Percentiles rank a stretch among this genome's conserved stretches.
Evolutionary conservation across 2,329 filamentous ascomycete genomes (phyloP).

Genomic region (Nemania serpens): DNA sequence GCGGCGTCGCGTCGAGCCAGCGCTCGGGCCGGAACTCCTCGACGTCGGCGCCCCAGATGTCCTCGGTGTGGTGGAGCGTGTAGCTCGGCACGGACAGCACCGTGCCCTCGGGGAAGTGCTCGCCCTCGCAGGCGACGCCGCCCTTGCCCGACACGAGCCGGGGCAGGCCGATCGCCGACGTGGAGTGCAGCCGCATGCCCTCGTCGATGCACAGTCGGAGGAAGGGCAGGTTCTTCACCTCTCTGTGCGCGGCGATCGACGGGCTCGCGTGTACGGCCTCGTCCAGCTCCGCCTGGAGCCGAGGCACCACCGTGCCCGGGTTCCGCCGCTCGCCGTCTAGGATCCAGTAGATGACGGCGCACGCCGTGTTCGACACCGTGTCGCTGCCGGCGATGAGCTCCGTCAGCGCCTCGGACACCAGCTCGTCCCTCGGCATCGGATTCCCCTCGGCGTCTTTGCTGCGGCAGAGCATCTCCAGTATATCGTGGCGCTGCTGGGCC

Average conservation of each 20-base stretch:
- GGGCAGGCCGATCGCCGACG: conserved; percentile 21
- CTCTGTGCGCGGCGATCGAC: conserved; percentile 14
- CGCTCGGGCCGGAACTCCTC: conserved; percentile 23
- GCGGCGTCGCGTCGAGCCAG: conserved; percentile 16
- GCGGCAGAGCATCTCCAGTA: conserved; percentile 21
- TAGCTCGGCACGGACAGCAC: conserved; percentile 24
- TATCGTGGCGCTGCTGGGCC: conserved; percentile 13
- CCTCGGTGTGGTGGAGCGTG: conserved; percentile 19
- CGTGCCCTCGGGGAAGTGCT: conserved; percentile 23
- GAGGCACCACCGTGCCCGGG: conserved; percentile 13
- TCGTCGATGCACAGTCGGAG: conserved; percentile 25
- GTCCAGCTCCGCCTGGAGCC: conserved; percentile 24
- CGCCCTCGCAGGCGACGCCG: conserved; percentile 12
- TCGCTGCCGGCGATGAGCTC: conserved; percentile 25
- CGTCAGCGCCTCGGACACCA: conserved; percentile 22
- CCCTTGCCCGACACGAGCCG: conserved; percentile 16
- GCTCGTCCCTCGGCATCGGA: conserved; percentile 15
- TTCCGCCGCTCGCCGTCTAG: conserved; percentile 21
- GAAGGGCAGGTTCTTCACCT: conserved; percentile 23
- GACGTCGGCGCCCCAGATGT: conserved; percentile 22
- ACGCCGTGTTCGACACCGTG: conserved; percentile 20
- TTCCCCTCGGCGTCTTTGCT: conserved; percentile 22
- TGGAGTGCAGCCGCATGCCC: conserved; percentile 22
- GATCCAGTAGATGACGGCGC: conserved; percentile 26
- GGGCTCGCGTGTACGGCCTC: conserved; percentile 3